Conservation (phyloP, 768 basidiomycete species). For the Porpolomopsis calyptriformis region DNA sequence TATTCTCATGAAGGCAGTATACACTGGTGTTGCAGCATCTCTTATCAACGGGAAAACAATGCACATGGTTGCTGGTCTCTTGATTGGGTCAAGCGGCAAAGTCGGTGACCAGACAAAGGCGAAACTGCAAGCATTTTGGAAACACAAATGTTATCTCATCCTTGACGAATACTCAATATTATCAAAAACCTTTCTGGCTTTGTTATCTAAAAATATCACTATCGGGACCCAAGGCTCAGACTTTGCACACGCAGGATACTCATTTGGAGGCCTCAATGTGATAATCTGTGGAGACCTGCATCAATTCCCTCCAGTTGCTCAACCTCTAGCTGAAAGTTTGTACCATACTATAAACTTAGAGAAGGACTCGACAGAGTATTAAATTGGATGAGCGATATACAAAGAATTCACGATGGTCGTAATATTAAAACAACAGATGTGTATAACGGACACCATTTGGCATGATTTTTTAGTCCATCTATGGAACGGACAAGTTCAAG, state of each 20-base stretch:
- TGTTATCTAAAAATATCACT: neutral
- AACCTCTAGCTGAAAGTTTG: constrained; percentile 7
- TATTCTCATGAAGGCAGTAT: constrained; percentile 21
- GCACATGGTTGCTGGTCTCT: constrained; percentile 16
- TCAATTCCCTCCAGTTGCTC: constrained; percentile 21
- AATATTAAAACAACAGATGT: constrained; percentile 23
- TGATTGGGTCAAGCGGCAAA: neutral
- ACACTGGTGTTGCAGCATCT: constrained; percentile 27
- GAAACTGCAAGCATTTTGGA: constrained; percentile 16
- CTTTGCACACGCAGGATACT: neutral
- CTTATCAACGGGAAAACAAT: constrained; percentile 24
- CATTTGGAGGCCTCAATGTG: neutral
- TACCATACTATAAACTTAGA: neutral
- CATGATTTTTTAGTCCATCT: constrained; percentile 18
- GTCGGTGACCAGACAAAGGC: constrained; percentile 6
- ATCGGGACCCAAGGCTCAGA: neutral
- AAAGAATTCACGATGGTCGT: constrained; percentile 23
- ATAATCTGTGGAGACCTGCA: constrained; percentile 9
- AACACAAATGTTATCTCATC: constrained; percentile 17
- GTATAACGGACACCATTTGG: constrained; percentile 24
- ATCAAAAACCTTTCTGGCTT: neutral
- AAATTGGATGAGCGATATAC: constrained; percentile 16
- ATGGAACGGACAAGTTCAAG: constrained; percentile 15
- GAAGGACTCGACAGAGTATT: neutral
- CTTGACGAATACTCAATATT: constrained; percentile 18